Base-by-base conservation (phyloP, 2,329 filamentous ascomycete species). In the Aspergillus piperis region DNA sequence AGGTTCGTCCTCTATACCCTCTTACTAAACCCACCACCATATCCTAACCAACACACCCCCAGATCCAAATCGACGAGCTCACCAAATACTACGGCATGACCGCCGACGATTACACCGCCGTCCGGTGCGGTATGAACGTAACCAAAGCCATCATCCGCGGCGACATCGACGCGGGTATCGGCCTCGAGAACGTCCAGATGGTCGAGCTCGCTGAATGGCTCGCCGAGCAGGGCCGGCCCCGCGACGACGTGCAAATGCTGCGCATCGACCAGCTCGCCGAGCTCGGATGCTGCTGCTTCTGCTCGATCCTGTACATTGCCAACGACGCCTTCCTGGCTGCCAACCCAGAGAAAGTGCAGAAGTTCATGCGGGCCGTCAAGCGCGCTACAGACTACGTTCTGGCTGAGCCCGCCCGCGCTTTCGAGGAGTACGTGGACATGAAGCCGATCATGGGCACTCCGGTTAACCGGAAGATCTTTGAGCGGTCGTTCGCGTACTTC, bases 281-380 rank as follows among this genome's bases (percentile, higher is more conserved):
- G 74, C 81, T 92, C 3, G 90, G 90, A 53, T 92, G 90, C 80
- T 92, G 90, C 84, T 92, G 90, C 82, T 92, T 92, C 84, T 92
- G 90, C 77, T 87, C 86, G 27, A 90, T 92, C 73, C 81, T 92
- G 42, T 92, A 92, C 81, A 92, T 92, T 64, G 89, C 87, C 68
- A 92, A 92, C 76, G 88, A 92, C 69, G 71, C 71, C 8, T 92
- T 92, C 77, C 75, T 92, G 48, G 73, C 79, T n/a, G 78, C 84
- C 61, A 85, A 91, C 76, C 86, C 86, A 0, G 87, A 86, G 1
- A 87, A 88, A 72, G 86, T 90, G 3, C 76, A 77, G 60, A 84
- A 85, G 47, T 92, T 92, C 77, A 81, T 92, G 78, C 84, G 83
- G 49, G 90, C 90, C 27, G 86, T 90, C 71, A 92, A 92, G 81